phyloP scores from a whole-genome alignment of 192 early-diverging fungal species.

The Dissophora globulifera region DNA sequence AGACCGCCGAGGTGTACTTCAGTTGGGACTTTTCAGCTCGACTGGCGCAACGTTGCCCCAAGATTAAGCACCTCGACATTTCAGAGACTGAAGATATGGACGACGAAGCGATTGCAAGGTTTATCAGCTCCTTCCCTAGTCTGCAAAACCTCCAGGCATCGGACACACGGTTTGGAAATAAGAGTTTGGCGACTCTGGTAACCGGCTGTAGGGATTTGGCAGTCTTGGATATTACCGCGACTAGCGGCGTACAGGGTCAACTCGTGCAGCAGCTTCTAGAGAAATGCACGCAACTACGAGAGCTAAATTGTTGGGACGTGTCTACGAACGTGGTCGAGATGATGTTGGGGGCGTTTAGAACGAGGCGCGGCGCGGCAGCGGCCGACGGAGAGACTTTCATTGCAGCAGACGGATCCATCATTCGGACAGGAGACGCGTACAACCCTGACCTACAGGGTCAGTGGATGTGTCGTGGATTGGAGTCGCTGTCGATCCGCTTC shows the following conservation, averaged over 20 bases:
- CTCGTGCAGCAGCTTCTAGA: slow-evolving; percentile 26
- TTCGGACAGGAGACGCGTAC: neutral
- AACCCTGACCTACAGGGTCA: neutral
- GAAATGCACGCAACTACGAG: slow-evolving; percentile 1
- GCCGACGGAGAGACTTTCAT: neutral
- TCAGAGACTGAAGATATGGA: slow-evolving; percentile 21
- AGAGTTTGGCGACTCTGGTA: slow-evolving; percentile 10
- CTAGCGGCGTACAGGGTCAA: slow-evolving; percentile 5
- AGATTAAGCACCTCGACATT: slow-evolving; percentile 25
- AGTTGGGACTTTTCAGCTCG: slow-evolving; percentile 10
- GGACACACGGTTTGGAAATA: slow-evolving; percentile 20
- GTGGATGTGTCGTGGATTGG: slow-evolving; percentile 24
- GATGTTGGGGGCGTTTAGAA: slow-evolving; percentile 22
- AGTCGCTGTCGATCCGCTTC: slow-evolving; percentile 7
- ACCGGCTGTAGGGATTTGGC: slow-evolving; percentile 12
- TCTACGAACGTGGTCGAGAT: slow-evolving; percentile 20
- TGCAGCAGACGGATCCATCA: neutral
- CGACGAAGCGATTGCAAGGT: slow-evolving; percentile 10
- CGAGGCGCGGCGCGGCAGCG: neutral
- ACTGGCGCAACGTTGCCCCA: slow-evolving; percentile 24
- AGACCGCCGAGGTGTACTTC: slow-evolving; percentile 16
- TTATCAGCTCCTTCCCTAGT: slow-evolving; percentile 16
- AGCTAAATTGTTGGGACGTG: slow-evolving; percentile 16
- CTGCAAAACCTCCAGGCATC: slow-evolving; percentile 15
- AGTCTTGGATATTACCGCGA: slow-evolving; percentile 11